phyloP scores from a whole-genome alignment of 2,329 filamentous ascomycete species.

The Colletotrichum incanum region DNA sequence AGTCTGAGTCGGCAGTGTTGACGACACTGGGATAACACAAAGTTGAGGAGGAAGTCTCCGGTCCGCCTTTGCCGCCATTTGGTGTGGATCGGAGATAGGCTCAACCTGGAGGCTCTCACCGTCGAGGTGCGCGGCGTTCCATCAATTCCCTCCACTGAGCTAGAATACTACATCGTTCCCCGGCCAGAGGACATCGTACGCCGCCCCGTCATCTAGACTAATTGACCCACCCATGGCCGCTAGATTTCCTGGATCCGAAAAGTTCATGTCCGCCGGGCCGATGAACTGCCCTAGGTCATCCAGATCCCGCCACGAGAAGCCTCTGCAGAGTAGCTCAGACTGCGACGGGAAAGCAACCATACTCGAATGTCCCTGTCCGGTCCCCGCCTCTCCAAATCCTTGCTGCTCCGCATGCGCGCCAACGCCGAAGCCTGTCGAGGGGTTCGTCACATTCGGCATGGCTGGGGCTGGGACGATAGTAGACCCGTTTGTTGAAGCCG shows the following conservation, averaged over 20 bases:
- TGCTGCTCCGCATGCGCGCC: slow-evolving; percentile 2
- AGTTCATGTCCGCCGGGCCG: slow-evolving; percentile 29
- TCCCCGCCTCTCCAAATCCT: slow-evolving; percentile 51
- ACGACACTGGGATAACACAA: neutral
- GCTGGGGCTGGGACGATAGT: neutral
- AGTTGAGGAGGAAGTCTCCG: neutral
- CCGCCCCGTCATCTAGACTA: slow-evolving; percentile 24
- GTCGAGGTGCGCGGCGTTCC: too few relatives aligned
- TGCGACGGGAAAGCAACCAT: slow-evolving; percentile 13
- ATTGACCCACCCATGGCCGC: slow-evolving; percentile 21
- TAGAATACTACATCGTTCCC: slow-evolving; percentile 35
- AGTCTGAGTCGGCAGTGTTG: neutral
- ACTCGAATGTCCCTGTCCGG: slow-evolving; percentile 49
- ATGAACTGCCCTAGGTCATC: slow-evolving; percentile 72
- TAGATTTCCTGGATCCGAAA: slow-evolving; percentile 15
- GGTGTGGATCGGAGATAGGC: neutral
- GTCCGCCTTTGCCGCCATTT: too few relatives aligned
- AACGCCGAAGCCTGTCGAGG: neutral
- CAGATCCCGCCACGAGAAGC: slow-evolving; percentile 75
- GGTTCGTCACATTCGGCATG: neutral
- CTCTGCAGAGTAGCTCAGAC: slow-evolving; percentile 57
- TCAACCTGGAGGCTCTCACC: too few relatives aligned
- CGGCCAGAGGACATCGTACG: slow-evolving; percentile 38
- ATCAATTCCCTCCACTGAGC: neutral
- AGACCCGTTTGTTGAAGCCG: neutral